These are phyloP conservation scores for Paxillus involutus DNA, from an alignment of 768 basidiomycete genomes.

Conservation along the genomic window DNA sequence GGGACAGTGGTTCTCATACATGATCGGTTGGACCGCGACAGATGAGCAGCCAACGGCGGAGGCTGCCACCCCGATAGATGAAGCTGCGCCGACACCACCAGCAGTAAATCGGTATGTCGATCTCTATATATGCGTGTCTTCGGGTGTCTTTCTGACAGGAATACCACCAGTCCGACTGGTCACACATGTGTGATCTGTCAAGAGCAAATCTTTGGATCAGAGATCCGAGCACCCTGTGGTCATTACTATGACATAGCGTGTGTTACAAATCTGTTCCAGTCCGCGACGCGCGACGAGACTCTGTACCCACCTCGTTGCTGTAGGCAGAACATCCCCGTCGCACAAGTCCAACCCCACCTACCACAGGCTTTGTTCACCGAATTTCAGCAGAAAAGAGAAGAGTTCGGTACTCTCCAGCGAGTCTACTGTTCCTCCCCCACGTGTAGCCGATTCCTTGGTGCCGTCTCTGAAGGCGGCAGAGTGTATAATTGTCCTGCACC, in stretches of 20 bases:
- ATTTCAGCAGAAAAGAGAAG: conserved; percentile 27
- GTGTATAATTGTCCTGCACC: conserved; percentile 21
- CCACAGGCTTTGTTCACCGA: conserved; percentile 11
- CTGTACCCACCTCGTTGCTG: conserved; percentile 45
- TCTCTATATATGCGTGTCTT: background rate
- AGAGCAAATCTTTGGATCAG: conserved; percentile 29
- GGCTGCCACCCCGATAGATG: background rate
- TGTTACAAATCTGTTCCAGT: conserved; percentile 33
- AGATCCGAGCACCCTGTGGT: conserved; percentile 32
- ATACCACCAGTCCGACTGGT: conserved; percentile 17
- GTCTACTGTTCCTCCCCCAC: conserved; percentile 37
- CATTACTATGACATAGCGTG: conserved; percentile 38
- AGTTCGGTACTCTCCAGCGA: conserved; percentile 34
- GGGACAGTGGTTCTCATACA: conserved; percentile 19
- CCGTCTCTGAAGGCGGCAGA: conserved; percentile 18
- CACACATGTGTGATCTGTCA: conserved; percentile 36
- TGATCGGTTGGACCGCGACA: conserved; percentile 1
- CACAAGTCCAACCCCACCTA: conserved; percentile 25
- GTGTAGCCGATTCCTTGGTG: conserved; percentile 38
- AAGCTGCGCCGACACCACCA: background rate
- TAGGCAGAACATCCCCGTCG: conserved; percentile 27
- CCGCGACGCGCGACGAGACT: conserved; percentile 36
- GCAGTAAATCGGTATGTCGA: conserved; percentile 15
- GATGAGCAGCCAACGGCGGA: background rate
- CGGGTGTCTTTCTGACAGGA: background rate